These are phyloP conservation scores for Solanum sitiens DNA, from an alignment of 257 asterid species.

Conservation along the genomic window DNA sequence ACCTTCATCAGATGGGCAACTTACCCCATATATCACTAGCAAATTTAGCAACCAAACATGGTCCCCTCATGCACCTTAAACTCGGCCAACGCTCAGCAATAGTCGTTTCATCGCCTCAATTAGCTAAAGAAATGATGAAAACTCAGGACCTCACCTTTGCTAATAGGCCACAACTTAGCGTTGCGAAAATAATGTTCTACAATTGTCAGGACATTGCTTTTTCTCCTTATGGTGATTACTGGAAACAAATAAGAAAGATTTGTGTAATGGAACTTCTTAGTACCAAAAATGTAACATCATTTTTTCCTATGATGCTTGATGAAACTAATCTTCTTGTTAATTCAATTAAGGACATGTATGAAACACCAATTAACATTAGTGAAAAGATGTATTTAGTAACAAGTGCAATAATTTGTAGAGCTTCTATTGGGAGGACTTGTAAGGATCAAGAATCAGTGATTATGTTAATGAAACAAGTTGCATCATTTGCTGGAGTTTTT, in stretches of 20 bases:
- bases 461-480: background rate
- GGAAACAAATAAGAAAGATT: conserved; percentile 13
- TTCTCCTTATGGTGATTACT: conserved; percentile 2
- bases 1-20: conserved; percentile 20
- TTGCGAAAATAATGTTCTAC: background rate
- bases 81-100: conserved; percentile 11
- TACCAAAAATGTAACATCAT: background rate
- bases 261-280: background rate
- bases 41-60: conserved; percentile 11
- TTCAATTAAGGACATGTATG: background rate
- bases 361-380: background rate
- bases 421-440: conserved; percentile 1
- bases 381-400: background rate
- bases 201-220: background rate
- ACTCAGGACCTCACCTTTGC: conserved; percentile 6
- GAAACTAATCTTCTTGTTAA: background rate
- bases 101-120: conserved; percentile 6
- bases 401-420: background rate
- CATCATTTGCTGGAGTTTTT: conserved; percentile 1
- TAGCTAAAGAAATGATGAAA: conserved; percentile 7
- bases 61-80: conserved; percentile 12
- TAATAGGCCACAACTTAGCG: background rate
- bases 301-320: conserved; percentile 1
- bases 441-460: background rate
- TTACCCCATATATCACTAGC: background rate